Evolutionary conservation across 2,329 filamentous ascomycete genomes (phyloP).

Genomic region (Xylaria sp.): DNA sequence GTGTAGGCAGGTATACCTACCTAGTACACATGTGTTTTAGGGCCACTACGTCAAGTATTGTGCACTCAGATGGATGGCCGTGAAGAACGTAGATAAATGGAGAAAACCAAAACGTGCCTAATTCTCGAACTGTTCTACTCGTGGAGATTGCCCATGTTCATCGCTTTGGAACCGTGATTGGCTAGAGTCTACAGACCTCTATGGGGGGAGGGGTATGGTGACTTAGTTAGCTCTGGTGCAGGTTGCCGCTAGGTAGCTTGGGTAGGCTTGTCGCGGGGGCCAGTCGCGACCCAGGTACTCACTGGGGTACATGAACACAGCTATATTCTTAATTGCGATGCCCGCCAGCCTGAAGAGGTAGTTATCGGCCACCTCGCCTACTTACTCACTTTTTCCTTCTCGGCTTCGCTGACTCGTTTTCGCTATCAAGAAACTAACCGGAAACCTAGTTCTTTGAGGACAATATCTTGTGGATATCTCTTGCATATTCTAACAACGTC

Average conservation of each 20-base stretch:
- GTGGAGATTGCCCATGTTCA: slow-evolving; percentile 30
- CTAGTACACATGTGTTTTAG: no score
- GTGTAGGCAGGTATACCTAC: not conserved
- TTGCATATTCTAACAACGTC: not conserved
- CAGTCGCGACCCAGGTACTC: not conserved
- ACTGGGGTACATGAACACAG: slow-evolving; percentile 5
- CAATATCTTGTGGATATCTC: no score
- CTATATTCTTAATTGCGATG: not conserved
- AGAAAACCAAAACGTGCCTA: slow-evolving; percentile 5
- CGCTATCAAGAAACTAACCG: not conserved
- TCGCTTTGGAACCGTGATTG: slow-evolving; percentile 30
- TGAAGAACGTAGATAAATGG: not conserved
- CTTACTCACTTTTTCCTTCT: not conserved
- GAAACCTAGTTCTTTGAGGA: no score
- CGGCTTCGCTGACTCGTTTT: not conserved
- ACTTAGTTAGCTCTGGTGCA: slow-evolving; percentile 18
- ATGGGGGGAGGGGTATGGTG: not conserved
- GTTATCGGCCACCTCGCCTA: no score
- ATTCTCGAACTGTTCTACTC: slow-evolving; percentile 1
- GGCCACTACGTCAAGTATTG: not conserved
- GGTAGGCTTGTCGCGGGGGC: slow-evolving; percentile 2
- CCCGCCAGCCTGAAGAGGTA: no score
- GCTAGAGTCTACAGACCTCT: slow-evolving; percentile 26
- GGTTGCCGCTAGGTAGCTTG: slow-evolving; percentile 6
- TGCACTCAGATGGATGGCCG: not conserved